phyloP scores from a whole-genome alignment of 176 grass and related monocot genomes.

The Ensete glaucum region DNA sequence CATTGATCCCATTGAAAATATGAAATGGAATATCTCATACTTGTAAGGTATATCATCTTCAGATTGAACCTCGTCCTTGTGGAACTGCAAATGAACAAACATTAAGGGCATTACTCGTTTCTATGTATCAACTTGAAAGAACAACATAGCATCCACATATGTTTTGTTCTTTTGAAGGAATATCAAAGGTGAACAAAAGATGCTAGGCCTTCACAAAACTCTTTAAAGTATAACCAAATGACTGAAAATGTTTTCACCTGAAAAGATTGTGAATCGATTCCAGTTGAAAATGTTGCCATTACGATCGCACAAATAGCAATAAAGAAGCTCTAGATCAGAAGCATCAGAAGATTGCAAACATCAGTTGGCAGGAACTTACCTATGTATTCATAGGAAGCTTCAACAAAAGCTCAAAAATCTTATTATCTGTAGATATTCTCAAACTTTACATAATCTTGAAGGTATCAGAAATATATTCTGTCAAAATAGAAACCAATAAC shows the following conservation, averaged over 20 bases:
- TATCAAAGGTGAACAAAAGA: no score
- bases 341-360: background rate
- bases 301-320: slow-evolving; percentile 77
- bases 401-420: background rate
- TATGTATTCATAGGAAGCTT: background rate
- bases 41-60: slow-evolving; percentile 69
- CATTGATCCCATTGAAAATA: slow-evolving; percentile 87
- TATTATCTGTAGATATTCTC: no score
- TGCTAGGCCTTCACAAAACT: no score
- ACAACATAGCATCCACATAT: no score
- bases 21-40: slow-evolving; percentile 68
- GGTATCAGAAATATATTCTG: background rate
- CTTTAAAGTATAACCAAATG: no score
- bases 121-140: background rate
- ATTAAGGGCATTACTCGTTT: background rate
- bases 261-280: slow-evolving; percentile 66
- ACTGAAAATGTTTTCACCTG: slow-evolving; percentile 30
- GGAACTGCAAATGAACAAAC: slow-evolving; percentile 35
- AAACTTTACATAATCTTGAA: no score
- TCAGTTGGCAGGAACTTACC: background rate
- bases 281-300: slow-evolving; percentile 90
- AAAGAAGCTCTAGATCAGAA: slow-evolving; percentile 61
- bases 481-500: background rate
- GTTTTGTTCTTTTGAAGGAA: no score
- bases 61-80: slow-evolving; percentile 33